Conservation (phyloP, 306 rosid species). For the Astragalus glycyphyllos region DNA sequence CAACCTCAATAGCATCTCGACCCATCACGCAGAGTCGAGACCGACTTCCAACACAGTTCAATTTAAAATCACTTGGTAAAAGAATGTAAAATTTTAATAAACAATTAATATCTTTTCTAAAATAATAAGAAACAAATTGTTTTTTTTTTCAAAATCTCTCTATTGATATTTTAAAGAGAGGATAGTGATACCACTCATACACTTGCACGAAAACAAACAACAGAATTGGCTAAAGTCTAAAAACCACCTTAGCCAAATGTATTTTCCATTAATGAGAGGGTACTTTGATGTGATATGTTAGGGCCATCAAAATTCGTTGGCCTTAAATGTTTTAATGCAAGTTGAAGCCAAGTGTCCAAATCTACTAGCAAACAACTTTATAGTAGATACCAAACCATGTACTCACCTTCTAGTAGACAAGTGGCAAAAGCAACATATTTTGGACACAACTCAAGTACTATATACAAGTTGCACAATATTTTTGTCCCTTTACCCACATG, state of each 20-base stretch:
- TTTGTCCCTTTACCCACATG: slow-evolving; percentile 18
- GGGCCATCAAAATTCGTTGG: background rate
- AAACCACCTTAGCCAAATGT: background rate
- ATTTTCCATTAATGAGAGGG: slow-evolving; percentile 3
- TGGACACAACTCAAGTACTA: background rate
- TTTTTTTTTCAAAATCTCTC: background rate
- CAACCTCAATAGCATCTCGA: no score
- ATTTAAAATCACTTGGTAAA: no score
- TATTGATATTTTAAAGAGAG: background rate
- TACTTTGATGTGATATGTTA: slow-evolving; percentile 16
- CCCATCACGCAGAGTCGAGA: no score
- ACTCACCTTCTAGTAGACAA: slow-evolving; percentile 12
- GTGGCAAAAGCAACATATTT: slow-evolving; percentile 25
- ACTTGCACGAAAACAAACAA: background rate
- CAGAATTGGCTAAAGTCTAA: slow-evolving; percentile 13
- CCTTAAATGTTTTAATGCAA: slow-evolving; percentile 34
- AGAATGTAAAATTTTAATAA: background rate
- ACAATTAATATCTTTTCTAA: background rate
- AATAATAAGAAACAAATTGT: background rate
- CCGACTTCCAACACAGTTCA: no score
- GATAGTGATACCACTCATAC: background rate
- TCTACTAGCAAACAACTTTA: background rate
- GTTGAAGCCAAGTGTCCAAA: slow-evolving; percentile 37
- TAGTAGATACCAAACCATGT: slow-evolving; percentile 1
- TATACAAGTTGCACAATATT: slow-evolving; percentile 41